A percentile compares a stretch with the other conserved stretches of the same genome.
Conservation (phyloP, 305 asterid genomes). For the Fraxinus nigra region DNA sequence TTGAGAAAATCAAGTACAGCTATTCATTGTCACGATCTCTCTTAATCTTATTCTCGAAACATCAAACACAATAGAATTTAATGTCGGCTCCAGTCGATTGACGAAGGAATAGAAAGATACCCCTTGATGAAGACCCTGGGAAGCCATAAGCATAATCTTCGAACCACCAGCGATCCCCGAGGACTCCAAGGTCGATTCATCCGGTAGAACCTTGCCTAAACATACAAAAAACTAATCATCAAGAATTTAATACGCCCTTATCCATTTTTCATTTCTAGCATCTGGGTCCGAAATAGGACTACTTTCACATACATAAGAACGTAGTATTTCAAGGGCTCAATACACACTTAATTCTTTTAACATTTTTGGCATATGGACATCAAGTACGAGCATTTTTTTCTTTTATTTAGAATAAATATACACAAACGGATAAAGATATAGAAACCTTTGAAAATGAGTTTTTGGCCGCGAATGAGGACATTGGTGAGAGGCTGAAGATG, state of each 20-base stretch:
- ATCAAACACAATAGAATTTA: not conserved
- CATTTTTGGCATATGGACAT: not conserved
- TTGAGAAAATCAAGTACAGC: not conserved
- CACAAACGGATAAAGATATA: not conserved
- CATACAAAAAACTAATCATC: not conserved
- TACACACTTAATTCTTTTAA: not conserved
- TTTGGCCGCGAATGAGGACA: conserved; percentile 94
- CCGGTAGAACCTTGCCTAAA: conserved; percentile 63
- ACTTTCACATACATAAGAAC: not conserved
- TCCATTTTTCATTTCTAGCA: not conserved
- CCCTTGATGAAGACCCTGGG: conserved; percentile 90
- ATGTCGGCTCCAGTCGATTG: not conserved
- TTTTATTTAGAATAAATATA: not conserved
- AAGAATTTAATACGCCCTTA: conserved; percentile 10
- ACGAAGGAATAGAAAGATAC: conserved; percentile 33
- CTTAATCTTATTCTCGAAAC: not conserved
- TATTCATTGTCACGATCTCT: conserved; percentile 4
- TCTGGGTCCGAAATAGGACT: not conserved
- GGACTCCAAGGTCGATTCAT: conserved; percentile 57
- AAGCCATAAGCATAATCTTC: conserved; percentile 84
- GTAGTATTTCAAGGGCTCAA: not conserved
- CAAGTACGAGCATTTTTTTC: not conserved
- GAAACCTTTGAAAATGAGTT: conserved; percentile 82
- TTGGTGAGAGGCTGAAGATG: conserved; percentile 70
- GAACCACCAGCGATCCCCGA: conserved; percentile 52